phyloP scores from a whole-genome alignment of 2,329 filamentous ascomycete species.

The Arthrinium puccinioides region DNA sequence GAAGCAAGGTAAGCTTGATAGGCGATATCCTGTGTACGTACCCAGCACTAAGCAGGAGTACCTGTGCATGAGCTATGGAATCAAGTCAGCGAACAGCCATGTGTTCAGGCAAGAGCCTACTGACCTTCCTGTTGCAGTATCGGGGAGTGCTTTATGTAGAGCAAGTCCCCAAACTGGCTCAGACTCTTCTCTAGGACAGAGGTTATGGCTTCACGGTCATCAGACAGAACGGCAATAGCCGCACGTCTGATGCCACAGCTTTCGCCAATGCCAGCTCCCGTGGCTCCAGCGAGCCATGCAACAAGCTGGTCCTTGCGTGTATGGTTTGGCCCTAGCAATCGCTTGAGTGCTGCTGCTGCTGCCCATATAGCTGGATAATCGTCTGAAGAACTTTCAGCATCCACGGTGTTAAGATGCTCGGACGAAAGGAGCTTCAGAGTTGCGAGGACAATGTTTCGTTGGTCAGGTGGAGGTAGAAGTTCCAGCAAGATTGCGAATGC shows the following conservation, averaged over 20 bases:
- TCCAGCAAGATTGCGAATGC: slow-evolving; percentile 25
- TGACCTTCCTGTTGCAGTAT: slow-evolving; percentile 83
- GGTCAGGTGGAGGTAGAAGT: slow-evolving; percentile 32
- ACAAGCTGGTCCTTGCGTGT: slow-evolving; percentile 46
- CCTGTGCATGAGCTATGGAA: slow-evolving; percentile 65
- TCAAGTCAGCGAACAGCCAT: background rate
- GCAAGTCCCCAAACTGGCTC: slow-evolving; percentile 70
- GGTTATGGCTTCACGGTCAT: slow-evolving; percentile 43
- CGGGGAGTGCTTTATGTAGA: slow-evolving; percentile 81
- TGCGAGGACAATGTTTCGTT: slow-evolving; percentile 32
- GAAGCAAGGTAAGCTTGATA: slow-evolving; percentile 58
- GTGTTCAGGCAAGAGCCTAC: slow-evolving; percentile 8
- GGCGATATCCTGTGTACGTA: slow-evolving; percentile 63
- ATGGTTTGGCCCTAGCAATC: slow-evolving; percentile 39
- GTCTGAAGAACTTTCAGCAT: slow-evolving; percentile 21
- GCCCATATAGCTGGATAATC: slow-evolving; percentile 42
- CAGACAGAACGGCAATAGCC: slow-evolving; percentile 49
- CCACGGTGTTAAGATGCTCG: slow-evolving; percentile 31
- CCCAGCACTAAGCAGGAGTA: slow-evolving; percentile 69
- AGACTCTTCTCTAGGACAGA: slow-evolving; percentile 61
- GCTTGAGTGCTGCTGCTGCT: slow-evolving; percentile 48
- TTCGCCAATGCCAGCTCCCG: slow-evolving; percentile 58
- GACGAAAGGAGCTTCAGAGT: slow-evolving; percentile 37
- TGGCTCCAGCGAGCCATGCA: slow-evolving; percentile 57
- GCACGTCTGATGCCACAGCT: slow-evolving; percentile 61